Evolutionary conservation across 176 grass and related monocot species (phyloP).

Genomic region (Juncus effusus): DNA sequence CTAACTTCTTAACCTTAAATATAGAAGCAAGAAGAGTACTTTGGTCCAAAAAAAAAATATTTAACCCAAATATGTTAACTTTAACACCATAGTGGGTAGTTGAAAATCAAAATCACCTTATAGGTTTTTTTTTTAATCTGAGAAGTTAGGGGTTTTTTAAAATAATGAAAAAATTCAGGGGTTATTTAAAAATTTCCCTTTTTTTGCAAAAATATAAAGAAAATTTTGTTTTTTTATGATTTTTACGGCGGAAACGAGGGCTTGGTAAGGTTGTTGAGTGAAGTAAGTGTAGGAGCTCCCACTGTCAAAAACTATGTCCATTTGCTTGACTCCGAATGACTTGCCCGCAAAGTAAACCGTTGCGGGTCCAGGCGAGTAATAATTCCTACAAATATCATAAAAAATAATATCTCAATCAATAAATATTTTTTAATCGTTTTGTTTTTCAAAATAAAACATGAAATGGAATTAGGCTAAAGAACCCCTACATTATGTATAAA

Average conservation of each 20-base stretch:
- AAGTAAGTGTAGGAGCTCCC: slow-evolving; percentile 96
- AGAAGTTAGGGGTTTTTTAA: background rate
- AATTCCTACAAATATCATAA: slow-evolving; percentile 41
- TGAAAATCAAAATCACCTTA: too few species aligned
- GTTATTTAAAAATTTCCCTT: background rate
- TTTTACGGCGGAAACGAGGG: slow-evolving; percentile 70
- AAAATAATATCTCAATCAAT: slow-evolving; percentile 9
- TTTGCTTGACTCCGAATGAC: slow-evolving; percentile 50
- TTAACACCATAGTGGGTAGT: too few species aligned
- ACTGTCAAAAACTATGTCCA: slow-evolving; percentile 82
- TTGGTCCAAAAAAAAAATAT: too few species aligned
- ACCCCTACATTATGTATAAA: too few species aligned
- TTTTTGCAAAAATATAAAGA: background rate
- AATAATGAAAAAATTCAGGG: background rate
- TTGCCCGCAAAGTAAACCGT: slow-evolving; percentile 49
- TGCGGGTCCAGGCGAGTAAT: slow-evolving; percentile 86
- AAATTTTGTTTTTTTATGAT: background rate
- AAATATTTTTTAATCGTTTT: background rate
- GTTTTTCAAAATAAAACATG: slow-evolving; percentile 3
- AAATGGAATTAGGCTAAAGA: background rate
- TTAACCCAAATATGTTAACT: too few species aligned
- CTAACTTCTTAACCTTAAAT: background rate
- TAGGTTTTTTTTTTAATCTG: slow-evolving; percentile 6
- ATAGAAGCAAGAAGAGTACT: background rate
- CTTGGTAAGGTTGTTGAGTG: slow-evolving; percentile 56